Base-by-base conservation (phyloP, 2,329 filamentous ascomycete species). In the Penicillium sp. region DNA sequence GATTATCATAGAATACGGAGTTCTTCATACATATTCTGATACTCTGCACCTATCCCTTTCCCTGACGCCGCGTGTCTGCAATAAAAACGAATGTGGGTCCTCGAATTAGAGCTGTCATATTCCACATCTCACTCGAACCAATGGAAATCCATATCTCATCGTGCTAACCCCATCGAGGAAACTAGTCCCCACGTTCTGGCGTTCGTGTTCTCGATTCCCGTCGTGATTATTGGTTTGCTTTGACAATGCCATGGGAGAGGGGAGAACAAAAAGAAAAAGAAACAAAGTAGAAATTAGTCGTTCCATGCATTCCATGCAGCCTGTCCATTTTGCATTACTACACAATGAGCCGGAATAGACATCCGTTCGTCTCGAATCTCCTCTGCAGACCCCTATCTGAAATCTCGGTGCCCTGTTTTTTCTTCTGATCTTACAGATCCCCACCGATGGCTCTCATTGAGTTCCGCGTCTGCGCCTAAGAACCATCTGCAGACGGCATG, bases 31-130 rank as follows among this genome's bases (percentile, higher is more conserved):
- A 14, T 21, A 44, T 27, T 9, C 8, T 27, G 18, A 38, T 18
- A 43, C 27, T 11, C 29, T 5, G 13, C 32, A 44, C 2, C 36
- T 32, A 52, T 29, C 46, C 46, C 39, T 48, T 3, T 7, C 5
- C 14, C 7, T 21, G 14, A 22, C 40, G 32, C 16, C 42, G 45
- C 43, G 39, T 51, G 38, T 45, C 40, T 38, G 45, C 34, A 38
- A 45, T 50, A 44, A 48, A 11, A 31, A 18, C 49, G 21, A 14
- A 32, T 22, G 57, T 64, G 62, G 56, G 55, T 55, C 53, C n/a
- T 49, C 49, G 56, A 53, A 66, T 67, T 54, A 50, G 67, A 68
- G 66, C 67, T 70, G 65, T 70, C 67, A 68, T 66, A 67, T 68
- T 63, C 45, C 40, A 45, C 41, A 29, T 57, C 48, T 50, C 59